Evolutionary conservation across 805 yeast species (phyloP), one percentile per base, ranked within the genome.

Genomic region (Lachancea waltii): DNA sequence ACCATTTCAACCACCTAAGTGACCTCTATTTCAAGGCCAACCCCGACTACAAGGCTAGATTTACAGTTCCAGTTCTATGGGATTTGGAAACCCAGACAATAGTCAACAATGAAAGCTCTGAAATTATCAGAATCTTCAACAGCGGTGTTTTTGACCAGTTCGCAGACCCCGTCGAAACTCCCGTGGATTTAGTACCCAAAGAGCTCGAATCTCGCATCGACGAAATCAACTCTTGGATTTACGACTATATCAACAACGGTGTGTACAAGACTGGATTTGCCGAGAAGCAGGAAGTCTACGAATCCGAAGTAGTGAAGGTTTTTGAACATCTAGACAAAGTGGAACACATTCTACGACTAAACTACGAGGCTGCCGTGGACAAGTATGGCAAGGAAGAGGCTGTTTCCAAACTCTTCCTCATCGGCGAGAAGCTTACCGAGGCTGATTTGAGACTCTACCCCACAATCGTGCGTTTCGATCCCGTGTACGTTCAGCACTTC

Each of bases 231-330:
- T 71, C 67, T 13, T 81, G 94, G 89, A 74, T 85, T 27, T 89
- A 89, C 60, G 84, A 82, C 53, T 75, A 72, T 51, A 82, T 90
- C 60, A 87, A 89, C 70, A 85, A 84, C 55, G 97, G 95, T 27
- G 97, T 89, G 28, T 90, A 90, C 70, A 90, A 86, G 64, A 49
- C 92, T 2, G 97, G 97, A 0, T 90, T 89, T 62, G 85, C 96
- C 4, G 77, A 86, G 8, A 72, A 72, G 40, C 95, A 85, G 61
- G 86, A 81, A 45, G 84, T 80, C 9, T 89, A 89, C 55, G 90
- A 84, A 47, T 65, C 65, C 37, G 81, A 81, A 50, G 85, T 81
- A 3, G 59, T 50, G 23, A 72, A 70, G 30, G 63, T 89, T 24
- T 89, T 87, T 58, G 63, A 64, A 19, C 72, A 77, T 46, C 68